Conservation (phyloP, 2,329 filamentous ascomycete genomes). For the Penicillium sp. region DNA sequence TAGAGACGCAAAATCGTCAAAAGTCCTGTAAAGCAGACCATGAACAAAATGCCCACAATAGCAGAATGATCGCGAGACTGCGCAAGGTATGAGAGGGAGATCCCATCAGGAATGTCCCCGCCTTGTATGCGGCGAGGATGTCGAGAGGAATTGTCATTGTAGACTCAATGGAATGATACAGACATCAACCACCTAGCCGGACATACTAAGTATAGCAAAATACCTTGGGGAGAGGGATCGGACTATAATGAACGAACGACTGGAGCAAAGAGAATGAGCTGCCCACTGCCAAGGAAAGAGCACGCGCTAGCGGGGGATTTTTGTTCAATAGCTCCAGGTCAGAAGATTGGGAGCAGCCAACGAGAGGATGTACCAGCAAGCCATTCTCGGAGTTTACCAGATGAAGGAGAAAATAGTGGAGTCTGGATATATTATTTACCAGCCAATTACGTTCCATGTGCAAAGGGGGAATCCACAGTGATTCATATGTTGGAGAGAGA, state of each 20-base stretch:
- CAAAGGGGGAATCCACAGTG: background rate
- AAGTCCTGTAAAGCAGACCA: slow-evolving; percentile 29
- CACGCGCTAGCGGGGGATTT: slow-evolving; percentile 10
- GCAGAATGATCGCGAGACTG: slow-evolving; percentile 28
- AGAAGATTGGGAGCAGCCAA: slow-evolving; percentile 7
- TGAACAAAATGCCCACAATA: slow-evolving; percentile 30
- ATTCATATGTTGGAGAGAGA: background rate
- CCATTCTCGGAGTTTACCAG: background rate
- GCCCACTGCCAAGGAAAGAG: slow-evolving; percentile 7
- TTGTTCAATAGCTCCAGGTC: slow-evolving; percentile 1
- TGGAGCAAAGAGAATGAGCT: background rate
- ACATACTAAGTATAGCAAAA: background rate
- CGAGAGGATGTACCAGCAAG: background rate
- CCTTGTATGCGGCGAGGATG: slow-evolving; percentile 28
- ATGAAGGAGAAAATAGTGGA: slow-evolving; percentile 8
- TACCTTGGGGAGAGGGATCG: background rate
- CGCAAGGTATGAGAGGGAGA: slow-evolving; percentile 29
- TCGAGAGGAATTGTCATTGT: slow-evolving; percentile 27
- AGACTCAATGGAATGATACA: slow-evolving; percentile 4
- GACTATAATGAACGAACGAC: slow-evolving; percentile 6
- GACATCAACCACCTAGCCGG: background rate
- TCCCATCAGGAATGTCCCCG: slow-evolving; percentile 27
- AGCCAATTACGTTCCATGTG: background rate
- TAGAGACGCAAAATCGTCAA: slow-evolving; percentile 46
- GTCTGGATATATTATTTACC: background rate